Evolutionary conservation across 495 filamentous ascomycete genomes (phyloP), one percentile per base, ranked within the genome.

Genomic region (Oidiodendron maius): DNA sequence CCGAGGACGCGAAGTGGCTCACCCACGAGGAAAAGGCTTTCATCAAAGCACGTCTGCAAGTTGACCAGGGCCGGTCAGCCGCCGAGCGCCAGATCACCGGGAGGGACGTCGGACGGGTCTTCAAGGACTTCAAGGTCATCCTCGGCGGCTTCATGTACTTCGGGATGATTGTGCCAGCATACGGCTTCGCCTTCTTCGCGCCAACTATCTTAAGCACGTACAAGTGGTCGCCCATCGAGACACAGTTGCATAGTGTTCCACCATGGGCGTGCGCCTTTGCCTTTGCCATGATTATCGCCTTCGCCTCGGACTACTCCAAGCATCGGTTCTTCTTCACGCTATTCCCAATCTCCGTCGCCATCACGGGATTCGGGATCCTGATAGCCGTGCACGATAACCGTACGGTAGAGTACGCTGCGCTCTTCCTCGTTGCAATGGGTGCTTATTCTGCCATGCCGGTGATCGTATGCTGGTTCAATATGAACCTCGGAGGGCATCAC

Each of bases 61-160:
- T 72, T 37, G 93, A 97, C 64, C 86, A 90, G 50, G 91, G 91
- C 18, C 70, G 72, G 50, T 79, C 75, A n/a, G 89, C 79, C 0
- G 75, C 74, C 25, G 82, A 90, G 40, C 72, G 81, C 24, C 68
- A 71, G 40, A 79, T 88, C 51, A 83, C 74, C 2, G 55, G 70
- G 50, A 66, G 66, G 15, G 89, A 94, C 50, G 74, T 94, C 15
- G 37, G 78, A 15, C 67, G 60, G 18, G 84, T 91, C 21, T 83
- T 96, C 72, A 89, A 82, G 62, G 81, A 93, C 56, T 82, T 73
- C 75, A 70, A 78, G 64, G 68, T 80, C 30, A 62, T 58, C 46
- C 64, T 94, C 26, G 91, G 86, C 46, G 89, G 83, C 2, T 76
- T 96, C 59, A 91, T 94, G 88, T 95, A 95, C 65, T 87, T 90